Evolutionary conservation across 768 basidiomycete genomes (phyloP).

Genomic region (Tephrocybe sp.): DNA sequence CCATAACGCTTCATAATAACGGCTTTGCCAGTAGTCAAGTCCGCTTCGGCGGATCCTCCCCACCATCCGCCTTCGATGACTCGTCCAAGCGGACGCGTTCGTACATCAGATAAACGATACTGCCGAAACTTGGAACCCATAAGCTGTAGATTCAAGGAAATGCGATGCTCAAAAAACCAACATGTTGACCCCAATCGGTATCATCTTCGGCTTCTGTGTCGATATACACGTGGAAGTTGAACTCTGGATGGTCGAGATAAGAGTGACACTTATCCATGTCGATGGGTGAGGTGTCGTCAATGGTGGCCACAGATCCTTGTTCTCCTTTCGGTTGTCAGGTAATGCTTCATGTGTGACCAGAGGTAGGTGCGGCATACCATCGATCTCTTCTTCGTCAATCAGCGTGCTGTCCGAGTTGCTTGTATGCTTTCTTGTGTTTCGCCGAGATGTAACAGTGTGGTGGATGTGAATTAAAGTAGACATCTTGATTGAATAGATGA

Average conservation of each 20-base stretch:
- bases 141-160: background rate
- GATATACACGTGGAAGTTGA: slow-evolving; percentile 3
- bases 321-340: too few species aligned
- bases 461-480: slow-evolving; percentile 17
- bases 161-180: background rate
- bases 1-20: slow-evolving; percentile 13
- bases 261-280: slow-evolving; percentile 8
- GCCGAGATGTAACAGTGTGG: slow-evolving; percentile 1
- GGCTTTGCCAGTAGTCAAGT: background rate
- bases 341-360: background rate
- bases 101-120: slow-evolving; percentile 9
- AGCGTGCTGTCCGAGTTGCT: background rate
- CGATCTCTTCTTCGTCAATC: background rate
- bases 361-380: background rate
- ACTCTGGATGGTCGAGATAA: slow-evolving; percentile 9
- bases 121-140: slow-evolving; percentile 4
- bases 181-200: slow-evolving; percentile 1
- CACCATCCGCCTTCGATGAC: slow-evolving; percentile 8
- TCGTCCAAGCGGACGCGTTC: background rate
- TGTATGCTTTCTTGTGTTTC: background rate
- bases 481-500: slow-evolving; percentile 1
- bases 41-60: slow-evolving; percentile 4
- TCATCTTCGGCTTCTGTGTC: background rate
- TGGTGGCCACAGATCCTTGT: too few species aligned
- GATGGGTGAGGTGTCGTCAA: background rate